Evolutionary conservation across 2,329 filamentous ascomycete species (phyloP), one percentile per base, ranked within the genome.

Genomic region (Hypoxylon sp.): DNA sequence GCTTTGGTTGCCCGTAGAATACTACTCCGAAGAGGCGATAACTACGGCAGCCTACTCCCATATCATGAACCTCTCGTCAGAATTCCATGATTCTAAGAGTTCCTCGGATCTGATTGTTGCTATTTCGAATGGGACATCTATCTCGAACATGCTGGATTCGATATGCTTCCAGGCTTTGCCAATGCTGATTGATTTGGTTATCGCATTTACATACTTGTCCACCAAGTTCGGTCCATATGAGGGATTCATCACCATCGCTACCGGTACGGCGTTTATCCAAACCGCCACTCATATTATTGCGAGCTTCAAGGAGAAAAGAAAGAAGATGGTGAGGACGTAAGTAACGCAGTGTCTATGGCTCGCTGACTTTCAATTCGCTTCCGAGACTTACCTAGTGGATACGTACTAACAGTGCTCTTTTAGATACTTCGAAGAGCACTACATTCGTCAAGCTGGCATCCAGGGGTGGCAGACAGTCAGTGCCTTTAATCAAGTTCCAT

Each of bases 41-140:
- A 78, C 75, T 46, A 74, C 77, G 2, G 80, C 79, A 3, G 79
- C 81, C 2, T 84, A 81, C 62, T 80, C 80, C 7, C 81, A 84
- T 56, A 79, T 84, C 43, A 78, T 84, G 71, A 78, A 80, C 47
- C 75, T 84, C 5, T 84, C 82, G 1, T 81, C 80, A 15, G 81
- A 84, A 58, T 84, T 84, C 47, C 81, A 84, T 60, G 81, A 84
- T 60, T 78, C 79, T 13, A 81, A 83, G 66, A 83, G 78, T 60
- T 79, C 79, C 1, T 82, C 80, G 2, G 81, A 84, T 56, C 78
- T 83, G 61, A 75, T 80, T 64, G 74, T 80, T 67, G 80, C 81
- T 3, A 82, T 84, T 27, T 75, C 77, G 9, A 78, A 78, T 7
- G 80, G 80, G 3, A 75, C 75, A 26, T 75, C 76, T 35, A 74